Base-by-base conservation (phyloP, 495 filamentous ascomycete genomes). In the Xylaria telfairii region DNA sequence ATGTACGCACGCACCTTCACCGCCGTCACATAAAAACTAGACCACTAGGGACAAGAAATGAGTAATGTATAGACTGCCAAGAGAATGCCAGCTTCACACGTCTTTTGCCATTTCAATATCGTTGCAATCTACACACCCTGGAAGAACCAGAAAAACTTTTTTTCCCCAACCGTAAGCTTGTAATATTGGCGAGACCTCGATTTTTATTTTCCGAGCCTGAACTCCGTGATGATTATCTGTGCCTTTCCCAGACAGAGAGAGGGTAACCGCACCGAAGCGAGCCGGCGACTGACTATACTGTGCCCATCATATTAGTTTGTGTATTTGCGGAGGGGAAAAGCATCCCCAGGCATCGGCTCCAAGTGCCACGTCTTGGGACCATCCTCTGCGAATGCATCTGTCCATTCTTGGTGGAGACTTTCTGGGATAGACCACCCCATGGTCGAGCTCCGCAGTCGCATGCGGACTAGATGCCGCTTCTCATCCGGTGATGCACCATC, bases 401-500 rank as follows among this genome's bases (percentile, higher is more conserved):
- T 67, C 83, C 83, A 86, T 65, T 84, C 83, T 61, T 67, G 72
- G 65, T 72, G 70, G 28, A 86, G 79, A 68, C 80, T 81, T 12
- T 74, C 69, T 19, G 84, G 84, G 51, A 86, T 84, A 32, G 75
- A 65, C 84, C 84, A 86, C 28, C 83, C 83, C 21, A 78, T 77
- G 32, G 71, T 73, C 54, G 82, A 74, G 76, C 79, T 84, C 62
- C 84, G 83, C 46, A 85, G 82, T 71, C 84, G 80, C 83, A 84
- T 85, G 77, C 84, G 84, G 61, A 86, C 84, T 51, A 86, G 73
- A 65, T 86, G 84, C 53, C 84, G 80, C 77, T 83, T 83, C 69
- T 82, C 78, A 10, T 75, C 74, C 24, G 79, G 59, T 15, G 74
- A 74, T 65, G 81, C 67, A 47, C 84, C 81, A 62, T 91, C 83